Conservation (phyloP, 345 rosid species). For the Chamaenerion angustifolium region DNA sequence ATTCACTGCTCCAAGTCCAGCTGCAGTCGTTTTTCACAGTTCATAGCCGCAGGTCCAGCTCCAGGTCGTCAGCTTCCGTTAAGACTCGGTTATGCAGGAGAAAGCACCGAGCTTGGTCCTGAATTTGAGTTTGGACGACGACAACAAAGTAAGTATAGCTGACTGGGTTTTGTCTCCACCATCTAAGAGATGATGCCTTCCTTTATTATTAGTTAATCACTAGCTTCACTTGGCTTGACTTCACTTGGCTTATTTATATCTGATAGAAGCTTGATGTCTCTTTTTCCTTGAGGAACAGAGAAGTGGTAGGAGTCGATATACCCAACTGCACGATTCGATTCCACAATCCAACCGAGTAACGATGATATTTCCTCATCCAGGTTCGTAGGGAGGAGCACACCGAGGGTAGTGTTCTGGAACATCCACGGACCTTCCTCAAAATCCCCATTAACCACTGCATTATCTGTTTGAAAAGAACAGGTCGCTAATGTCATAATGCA, state of each 20-base stretch:
- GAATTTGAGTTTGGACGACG: no score
- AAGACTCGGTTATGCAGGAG: no score
- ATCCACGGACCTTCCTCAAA: constrained; percentile 94
- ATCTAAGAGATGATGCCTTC: constrained; percentile 94
- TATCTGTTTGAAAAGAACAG: constrained; percentile 25
- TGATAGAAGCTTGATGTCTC: constrained; percentile 74
- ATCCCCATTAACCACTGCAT: constrained; percentile 78
- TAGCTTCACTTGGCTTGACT: no score
- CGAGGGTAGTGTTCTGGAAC: constrained; percentile 74
- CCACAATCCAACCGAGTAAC: constrained; percentile 88
- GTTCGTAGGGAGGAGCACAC: constrained; percentile 81
- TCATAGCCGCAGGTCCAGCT: no score
- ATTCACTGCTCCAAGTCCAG: no score
- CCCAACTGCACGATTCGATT: constrained; percentile 81
- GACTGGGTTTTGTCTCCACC: constrained; percentile 59
- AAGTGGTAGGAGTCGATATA: constrained; percentile 77
- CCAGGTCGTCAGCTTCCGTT: no score
- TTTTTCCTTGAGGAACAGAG: constrained; percentile 67
- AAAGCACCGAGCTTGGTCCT: no score
- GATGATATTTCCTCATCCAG: constrained; percentile 77
- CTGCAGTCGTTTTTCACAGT: no score
- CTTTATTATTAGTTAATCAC: no score
- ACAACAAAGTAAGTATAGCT: no score
- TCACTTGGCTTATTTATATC: no score
- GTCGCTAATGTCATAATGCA: no score